Evolutionary conservation across 2,329 filamentous ascomycete genomes (phyloP), one percentile per base, ranked within the genome.

Genomic region (Apiospora saccharicola): DNA sequence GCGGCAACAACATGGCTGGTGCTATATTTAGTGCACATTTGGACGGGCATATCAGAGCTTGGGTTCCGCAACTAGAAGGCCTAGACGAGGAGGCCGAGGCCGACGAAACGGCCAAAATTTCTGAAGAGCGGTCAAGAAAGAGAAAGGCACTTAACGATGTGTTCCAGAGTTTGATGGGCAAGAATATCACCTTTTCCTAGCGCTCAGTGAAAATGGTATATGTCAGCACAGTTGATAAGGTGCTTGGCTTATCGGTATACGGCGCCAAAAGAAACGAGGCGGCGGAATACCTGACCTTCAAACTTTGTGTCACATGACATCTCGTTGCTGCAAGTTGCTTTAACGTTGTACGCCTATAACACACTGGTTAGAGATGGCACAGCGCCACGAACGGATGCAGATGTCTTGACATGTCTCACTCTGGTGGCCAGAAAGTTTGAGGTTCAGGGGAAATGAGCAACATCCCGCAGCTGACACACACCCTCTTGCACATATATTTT

Each of bases 31-130:
- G 94, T 70, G 92, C 91, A 1, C 94, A 98, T 78, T 87, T 92
- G 3, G 94, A 98, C 79, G 96, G 96, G 0, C 92, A 92, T 70
- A 96, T 98, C 72, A 88, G 92, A 64, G 89, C 90, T 4, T 98
- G 96, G 95, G 87, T 88, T 76, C 93, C 94, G 2, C 84, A 85
- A 47, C 82, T 90, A 7, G 82, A 85, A 0, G 89, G 88, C 5
- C 84, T 83, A 46, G 82, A 89, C 75, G 80, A 88, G 76, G 75
- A 90, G 69, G 85, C 85, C 16, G 85, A 86, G 49, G 83, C 16
- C 85, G 85, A 4, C 81, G 83, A 41, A 53, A 71, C 14, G 71
- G 70, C 22, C 78, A 80, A 5, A 81, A 80, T 34, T 81, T 80
- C 0, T 89, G 87, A 44, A 68, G 41, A 43, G n/a, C 74, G 83